phyloP scores from a whole-genome alignment of 2,329 filamentous ascomycete genomes.

The Fusarium clavum region DNA sequence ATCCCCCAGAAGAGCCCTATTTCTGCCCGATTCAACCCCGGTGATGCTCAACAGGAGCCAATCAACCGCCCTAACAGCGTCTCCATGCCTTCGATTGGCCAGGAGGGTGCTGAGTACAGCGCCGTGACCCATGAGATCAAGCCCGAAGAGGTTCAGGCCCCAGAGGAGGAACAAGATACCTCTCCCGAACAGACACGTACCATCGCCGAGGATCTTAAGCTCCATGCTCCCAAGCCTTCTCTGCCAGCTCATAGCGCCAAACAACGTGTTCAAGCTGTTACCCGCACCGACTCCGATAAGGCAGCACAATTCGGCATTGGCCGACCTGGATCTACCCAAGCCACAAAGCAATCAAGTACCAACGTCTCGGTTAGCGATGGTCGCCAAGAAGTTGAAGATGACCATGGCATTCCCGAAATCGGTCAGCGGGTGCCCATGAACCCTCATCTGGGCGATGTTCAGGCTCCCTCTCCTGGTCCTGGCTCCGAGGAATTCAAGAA shows the following conservation, averaged over 20 bases:
- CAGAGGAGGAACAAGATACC: constrained; percentile 51
- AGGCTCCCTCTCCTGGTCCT: constrained; percentile 87
- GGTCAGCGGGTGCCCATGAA: constrained; percentile 95
- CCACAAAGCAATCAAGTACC: constrained; percentile 75
- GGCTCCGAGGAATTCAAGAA: constrained; percentile 57
- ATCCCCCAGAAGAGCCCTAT: constrained; percentile 62
- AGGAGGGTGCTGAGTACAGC: constrained; percentile 91
- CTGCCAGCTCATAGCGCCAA: constrained; percentile 84
- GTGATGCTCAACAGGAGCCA: constrained; percentile 54
- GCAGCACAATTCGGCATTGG: constrained; percentile 89
- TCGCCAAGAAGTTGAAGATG: constrained; percentile 70
- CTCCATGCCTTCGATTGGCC: constrained; percentile 83
- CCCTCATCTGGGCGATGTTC: constrained; percentile 91
- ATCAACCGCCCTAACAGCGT: constrained; percentile 79
- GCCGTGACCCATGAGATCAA: constrained; percentile 61
- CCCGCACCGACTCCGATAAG: constrained; percentile 88
- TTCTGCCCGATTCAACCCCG: constrained; percentile 51
- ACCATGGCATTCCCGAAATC: constrained; percentile 92
- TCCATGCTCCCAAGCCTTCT: constrained; percentile 90
- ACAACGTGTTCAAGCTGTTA: constrained; percentile 84
- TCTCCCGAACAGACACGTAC: constrained; percentile 80
- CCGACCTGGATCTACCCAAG: constrained; percentile 63
- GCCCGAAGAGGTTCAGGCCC: constrained; percentile 56
- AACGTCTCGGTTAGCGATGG: constrained; percentile 64
- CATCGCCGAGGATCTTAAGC: constrained; percentile 82